Evolutionary conservation across 768 basidiomycete genomes (phyloP).

Genomic region (Xerocomellus amylosporus): DNA sequence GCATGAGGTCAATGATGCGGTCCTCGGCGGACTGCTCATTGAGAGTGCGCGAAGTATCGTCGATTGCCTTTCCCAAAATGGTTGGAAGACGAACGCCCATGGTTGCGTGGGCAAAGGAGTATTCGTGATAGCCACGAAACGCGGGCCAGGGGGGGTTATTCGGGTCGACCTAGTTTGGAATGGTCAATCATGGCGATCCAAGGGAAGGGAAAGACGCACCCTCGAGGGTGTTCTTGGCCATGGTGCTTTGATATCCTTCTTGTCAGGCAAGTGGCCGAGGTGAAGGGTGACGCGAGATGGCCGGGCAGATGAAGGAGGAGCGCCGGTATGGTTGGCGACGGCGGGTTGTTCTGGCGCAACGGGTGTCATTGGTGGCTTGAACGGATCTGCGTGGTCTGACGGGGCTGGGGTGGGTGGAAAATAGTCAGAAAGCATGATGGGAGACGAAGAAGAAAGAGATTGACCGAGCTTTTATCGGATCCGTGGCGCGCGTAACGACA

Average conservation of each 20-base stretch:
- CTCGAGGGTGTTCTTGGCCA: constrained; percentile 76
- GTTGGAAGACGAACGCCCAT: constrained; percentile 97
- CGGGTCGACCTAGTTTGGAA: constrained; percentile 58
- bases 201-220: constrained; percentile 35
- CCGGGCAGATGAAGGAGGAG: constrained; percentile 25
- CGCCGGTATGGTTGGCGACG: constrained; percentile 5
- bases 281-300: constrained; percentile 67
- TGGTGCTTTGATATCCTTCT: constrained; percentile 66
- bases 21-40: constrained; percentile 86
- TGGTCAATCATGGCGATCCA: background rate
- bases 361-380: constrained; percentile 6
- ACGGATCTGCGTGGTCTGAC: constrained; percentile 16
- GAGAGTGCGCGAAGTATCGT: constrained; percentile 84
- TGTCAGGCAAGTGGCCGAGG: constrained; percentile 70
- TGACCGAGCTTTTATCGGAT: constrained; percentile 11
- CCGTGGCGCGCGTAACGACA: background rate
- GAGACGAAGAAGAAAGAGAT: background rate
- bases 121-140: constrained; percentile 77
- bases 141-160: constrained; percentile 85
- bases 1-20: constrained; percentile 75
- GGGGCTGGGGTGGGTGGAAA: constrained; percentile 31
- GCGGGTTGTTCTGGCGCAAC: background rate
- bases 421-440: constrained; percentile 18
- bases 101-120: constrained; percentile 85
- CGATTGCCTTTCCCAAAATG: constrained; percentile 93